These are phyloP conservation scores for Sordariomycetes sp. DNA, from an alignment of 2,329 filamentous ascomycete species.

Conservation along the genomic window DNA sequence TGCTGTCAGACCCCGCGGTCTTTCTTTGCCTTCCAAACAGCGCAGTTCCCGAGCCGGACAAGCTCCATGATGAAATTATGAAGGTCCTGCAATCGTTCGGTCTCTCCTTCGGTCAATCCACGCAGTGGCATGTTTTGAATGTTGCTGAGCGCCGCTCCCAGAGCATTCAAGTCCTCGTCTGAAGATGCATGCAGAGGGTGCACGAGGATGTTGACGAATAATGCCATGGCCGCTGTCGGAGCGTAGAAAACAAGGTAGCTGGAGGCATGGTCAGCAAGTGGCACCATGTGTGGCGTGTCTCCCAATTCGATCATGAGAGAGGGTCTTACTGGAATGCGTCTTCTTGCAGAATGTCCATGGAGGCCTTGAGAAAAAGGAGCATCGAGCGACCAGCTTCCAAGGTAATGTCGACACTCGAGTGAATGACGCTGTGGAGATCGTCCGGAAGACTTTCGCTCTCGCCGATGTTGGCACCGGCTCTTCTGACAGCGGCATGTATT, in stretches of 20 bases:
- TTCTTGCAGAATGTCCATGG: constrained; percentile 29
- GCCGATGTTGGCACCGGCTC: constrained; percentile 17
- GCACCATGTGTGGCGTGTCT: background rate
- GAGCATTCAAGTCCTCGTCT: constrained; percentile 8
- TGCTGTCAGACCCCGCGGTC: background rate
- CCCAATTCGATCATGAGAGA: background rate
- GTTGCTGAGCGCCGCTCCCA: constrained; percentile 6
- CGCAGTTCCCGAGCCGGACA: constrained; percentile 3
- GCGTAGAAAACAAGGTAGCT: constrained; percentile 7
- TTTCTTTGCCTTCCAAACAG: constrained; percentile 6
- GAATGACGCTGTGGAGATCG: constrained; percentile 32
- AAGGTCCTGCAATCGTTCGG: background rate
- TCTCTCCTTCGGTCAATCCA: constrained; percentile 1
- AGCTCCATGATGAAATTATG: constrained; percentile 6
- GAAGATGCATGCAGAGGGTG: constrained; percentile 3
- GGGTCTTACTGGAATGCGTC: constrained; percentile 38
- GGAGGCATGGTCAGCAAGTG: background rate
- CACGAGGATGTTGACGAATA: constrained; percentile 8
- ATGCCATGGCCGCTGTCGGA: constrained; percentile 6
- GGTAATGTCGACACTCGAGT: constrained; percentile 41
- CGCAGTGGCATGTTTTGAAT: background rate
- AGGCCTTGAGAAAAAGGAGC: constrained; percentile 33
- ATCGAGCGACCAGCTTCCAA: constrained; percentile 48
- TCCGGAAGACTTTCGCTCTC: constrained; percentile 7
- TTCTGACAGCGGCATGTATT: constrained; percentile 44